Evolutionary conservation across 2,329 filamentous ascomycete species (phyloP).

Genomic region (Rhexocercosporidium sp.): DNA sequence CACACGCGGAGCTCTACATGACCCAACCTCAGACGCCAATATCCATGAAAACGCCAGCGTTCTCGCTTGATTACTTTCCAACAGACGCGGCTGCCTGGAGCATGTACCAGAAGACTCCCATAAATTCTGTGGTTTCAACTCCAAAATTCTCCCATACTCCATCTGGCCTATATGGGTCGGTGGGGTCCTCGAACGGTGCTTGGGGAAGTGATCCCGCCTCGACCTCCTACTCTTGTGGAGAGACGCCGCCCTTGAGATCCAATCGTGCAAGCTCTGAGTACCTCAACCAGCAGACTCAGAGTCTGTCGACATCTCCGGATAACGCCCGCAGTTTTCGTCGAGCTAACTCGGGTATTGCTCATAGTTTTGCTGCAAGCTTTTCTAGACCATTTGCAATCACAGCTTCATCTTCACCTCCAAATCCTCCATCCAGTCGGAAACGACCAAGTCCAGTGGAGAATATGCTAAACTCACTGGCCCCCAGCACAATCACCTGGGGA

Average conservation of each 20-base stretch:
- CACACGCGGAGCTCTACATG: slow-evolving; percentile 61
- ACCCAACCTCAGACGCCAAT: slow-evolving; percentile 66
- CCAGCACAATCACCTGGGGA: slow-evolving; percentile 47
- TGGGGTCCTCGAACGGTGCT: slow-evolving; percentile 59
- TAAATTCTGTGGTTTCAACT: slow-evolving; percentile 60
- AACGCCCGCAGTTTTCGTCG: slow-evolving; percentile 56
- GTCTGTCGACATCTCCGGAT: slow-evolving; percentile 64
- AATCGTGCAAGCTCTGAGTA: slow-evolving; percentile 54
- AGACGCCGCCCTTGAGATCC: slow-evolving; percentile 60
- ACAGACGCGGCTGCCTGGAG: slow-evolving; percentile 61
- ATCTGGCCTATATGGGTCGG: slow-evolving; percentile 58
- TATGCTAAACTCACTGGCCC: slow-evolving; percentile 59
- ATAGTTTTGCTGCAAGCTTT: slow-evolving; percentile 61
- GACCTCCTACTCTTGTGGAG: slow-evolving; percentile 65
- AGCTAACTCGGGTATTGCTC: slow-evolving; percentile 59
- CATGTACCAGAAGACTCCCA: slow-evolving; percentile 55
- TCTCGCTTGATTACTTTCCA: slow-evolving; percentile 71
- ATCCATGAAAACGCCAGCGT: slow-evolving; percentile 68
- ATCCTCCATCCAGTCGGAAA: slow-evolving; percentile 53
- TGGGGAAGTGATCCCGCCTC: slow-evolving; percentile 60
- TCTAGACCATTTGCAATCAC: slow-evolving; percentile 46
- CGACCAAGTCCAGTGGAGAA: slow-evolving; percentile 66
- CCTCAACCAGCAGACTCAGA: slow-evolving; percentile 52
- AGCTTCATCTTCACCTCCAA: slow-evolving; percentile 51
- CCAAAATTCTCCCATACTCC: slow-evolving; percentile 63